Base-by-base conservation (phyloP, 2,329 filamentous ascomycete species). In the Dactylellina cionopaga region DNA sequence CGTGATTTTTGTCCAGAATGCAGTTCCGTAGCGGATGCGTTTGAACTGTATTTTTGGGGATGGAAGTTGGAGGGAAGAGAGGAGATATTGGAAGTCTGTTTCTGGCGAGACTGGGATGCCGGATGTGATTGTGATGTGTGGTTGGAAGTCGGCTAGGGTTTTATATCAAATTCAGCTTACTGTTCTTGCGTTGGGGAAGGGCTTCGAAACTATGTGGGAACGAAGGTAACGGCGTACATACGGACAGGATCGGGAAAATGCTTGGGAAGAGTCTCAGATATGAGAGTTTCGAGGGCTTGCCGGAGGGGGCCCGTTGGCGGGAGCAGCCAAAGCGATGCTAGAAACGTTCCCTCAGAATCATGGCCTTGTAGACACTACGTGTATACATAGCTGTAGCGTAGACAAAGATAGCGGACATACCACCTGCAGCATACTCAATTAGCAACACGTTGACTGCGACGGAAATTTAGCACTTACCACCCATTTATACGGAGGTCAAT, bases 291-390 rank as follows among this genome's bases (percentile, higher is more conserved):
- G 1, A 77, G 71, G 6, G 39, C 17, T 19, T 37, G 60, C 47
- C 27, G 68, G 51, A 39, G 59, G 25, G 35, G 43, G 43, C 60
- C 74, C 59, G 54, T 46, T 17, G 44, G 72, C 13, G 39, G 75
- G 60, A 69, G 70, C 46, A 77, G 44, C 76, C 76, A 77, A 44
- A 77, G 73, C 9, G 76, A 77, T 27, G 62, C 76, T 77, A 58
- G 35, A 7, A 27, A 19, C 4, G 41, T 1, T 19, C 15, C 10
- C 27, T 49, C 17, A 17, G 6, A 29, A 43, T 11, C 22, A 11
- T n/a, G 10, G 3, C 3, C 19, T n/a, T 9, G 5, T 11, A 15
- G 19, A 37, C n/a, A 5, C 22, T 27, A 43, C 33, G 11, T 15
- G 10, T 33, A 17, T 35, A 29, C n/a, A n/a, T n/a, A n/a, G n/a